Percentiles rank a stretch among this genome's conserved stretches.
These are phyloP conservation scores for Aurinia saxatilis DNA, from an alignment of 345 rosid genomes.

Conservation along the genomic window DNA sequence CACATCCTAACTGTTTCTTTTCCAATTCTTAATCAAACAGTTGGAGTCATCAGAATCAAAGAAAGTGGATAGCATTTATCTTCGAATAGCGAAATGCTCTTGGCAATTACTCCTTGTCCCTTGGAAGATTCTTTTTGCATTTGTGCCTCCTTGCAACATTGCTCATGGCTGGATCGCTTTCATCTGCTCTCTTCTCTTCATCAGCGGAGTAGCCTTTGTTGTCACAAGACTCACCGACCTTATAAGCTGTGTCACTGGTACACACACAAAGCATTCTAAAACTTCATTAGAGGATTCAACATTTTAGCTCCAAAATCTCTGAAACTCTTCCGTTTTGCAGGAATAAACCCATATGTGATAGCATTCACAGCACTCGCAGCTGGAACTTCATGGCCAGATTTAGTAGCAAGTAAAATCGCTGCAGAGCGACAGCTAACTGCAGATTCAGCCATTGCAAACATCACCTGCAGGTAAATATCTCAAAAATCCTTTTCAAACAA, in stretches of 20 bases:
- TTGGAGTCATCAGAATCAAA: constrained; percentile 52
- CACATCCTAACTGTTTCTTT: neutral
- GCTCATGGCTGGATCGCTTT: constrained; percentile 94
- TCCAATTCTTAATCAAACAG: constrained; percentile 35
- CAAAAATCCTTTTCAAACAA: neutral
- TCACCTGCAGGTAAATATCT: constrained; percentile 72
- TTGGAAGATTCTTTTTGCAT: constrained; percentile 78
- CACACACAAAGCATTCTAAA: constrained; percentile 4
- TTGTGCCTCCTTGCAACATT: constrained; percentile 81
- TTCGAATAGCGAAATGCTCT: constrained; percentile 35
- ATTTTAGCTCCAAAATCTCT: neutral
- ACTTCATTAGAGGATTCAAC: neutral
- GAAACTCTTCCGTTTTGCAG: constrained; percentile 30
- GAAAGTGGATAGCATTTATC: constrained; percentile 39
- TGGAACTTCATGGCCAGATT: constrained; percentile 98
- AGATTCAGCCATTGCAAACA: constrained; percentile 96
- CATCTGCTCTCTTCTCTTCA: constrained; percentile 71
- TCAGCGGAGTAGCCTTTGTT: constrained; percentile 73
- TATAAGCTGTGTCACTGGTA: constrained; percentile 94
- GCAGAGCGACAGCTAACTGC: constrained; percentile 90
- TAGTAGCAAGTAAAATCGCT: constrained; percentile 96
- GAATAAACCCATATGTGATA: constrained; percentile 84
- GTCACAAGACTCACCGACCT: constrained; percentile 72
- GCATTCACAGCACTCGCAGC: constrained; percentile 89
- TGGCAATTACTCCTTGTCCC: constrained; percentile 68